These are phyloP conservation scores for Pneumocystis carinii DNA, from an alignment of 1,139 yeast species.

Conservation along the genomic window DNA sequence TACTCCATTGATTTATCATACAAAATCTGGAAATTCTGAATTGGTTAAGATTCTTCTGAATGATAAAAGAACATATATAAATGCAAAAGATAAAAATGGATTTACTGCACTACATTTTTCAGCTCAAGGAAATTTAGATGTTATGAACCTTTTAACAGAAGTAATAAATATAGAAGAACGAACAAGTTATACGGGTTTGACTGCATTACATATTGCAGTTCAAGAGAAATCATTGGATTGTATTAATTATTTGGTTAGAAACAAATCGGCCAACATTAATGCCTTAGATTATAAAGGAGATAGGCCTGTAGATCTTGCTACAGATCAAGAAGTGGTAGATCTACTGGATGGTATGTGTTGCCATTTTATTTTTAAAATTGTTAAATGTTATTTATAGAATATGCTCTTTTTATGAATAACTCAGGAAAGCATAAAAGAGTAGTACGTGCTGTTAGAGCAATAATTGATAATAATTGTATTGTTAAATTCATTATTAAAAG, in stretches of 20 bases:
- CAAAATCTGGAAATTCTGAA: slow-evolving; percentile 52
- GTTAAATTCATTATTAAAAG: slow-evolving; percentile 20
- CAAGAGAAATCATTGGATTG: slow-evolving; percentile 2
- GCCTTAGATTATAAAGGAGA: not conserved
- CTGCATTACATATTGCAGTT: slow-evolving; percentile 17
- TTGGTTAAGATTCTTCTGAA: slow-evolving; percentile 33
- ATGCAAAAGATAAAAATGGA: slow-evolving; percentile 15
- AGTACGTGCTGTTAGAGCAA: slow-evolving; percentile 20
- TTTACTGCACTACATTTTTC: slow-evolving; percentile 13
- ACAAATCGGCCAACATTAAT: not conserved
- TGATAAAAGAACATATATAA: slow-evolving; percentile 21
- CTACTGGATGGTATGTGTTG: slow-evolving; percentile 30
- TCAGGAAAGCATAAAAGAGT: slow-evolving; percentile 14
- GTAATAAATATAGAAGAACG: slow-evolving; percentile 17
- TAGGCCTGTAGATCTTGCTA: slow-evolving; percentile 35
- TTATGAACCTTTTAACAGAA: slow-evolving; percentile 5
- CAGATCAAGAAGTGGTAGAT: slow-evolving; percentile 32
- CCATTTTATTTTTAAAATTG: slow-evolving; percentile 21
- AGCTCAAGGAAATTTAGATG: slow-evolving; percentile 5
- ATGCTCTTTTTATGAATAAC: slow-evolving; percentile 16
- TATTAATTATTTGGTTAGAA: not conserved
- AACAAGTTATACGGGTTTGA: slow-evolving; percentile 21
- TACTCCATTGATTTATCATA: slow-evolving; percentile 57
- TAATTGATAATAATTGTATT: slow-evolving; percentile 19
- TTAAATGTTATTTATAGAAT: not conserved